Conservation (phyloP, 2,329 filamentous ascomycete genomes). For the Monosporascus ibericus region DNA sequence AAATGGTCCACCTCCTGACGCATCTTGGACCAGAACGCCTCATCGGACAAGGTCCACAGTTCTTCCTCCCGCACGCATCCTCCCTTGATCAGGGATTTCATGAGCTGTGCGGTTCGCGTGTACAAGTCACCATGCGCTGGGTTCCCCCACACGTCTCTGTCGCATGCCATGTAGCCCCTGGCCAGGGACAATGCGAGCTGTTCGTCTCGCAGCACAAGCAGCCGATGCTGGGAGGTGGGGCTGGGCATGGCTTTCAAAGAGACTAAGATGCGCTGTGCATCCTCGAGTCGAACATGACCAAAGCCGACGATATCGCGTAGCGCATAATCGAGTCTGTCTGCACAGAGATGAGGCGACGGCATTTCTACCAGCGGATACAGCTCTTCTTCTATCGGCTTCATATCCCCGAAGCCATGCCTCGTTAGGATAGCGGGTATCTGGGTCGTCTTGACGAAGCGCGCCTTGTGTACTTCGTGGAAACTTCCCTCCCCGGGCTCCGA, state of each 20-base stretch:
- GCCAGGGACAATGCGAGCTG: conserved; percentile 25
- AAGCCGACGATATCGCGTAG: conserved; percentile 30
- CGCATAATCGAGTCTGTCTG: conserved; percentile 33
- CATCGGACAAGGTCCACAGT: conserved; percentile 28
- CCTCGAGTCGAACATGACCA: conserved; percentile 22
- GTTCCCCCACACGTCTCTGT: conserved; percentile 32
- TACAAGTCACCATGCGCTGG: conserved; percentile 30
- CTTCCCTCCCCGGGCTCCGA: conserved; percentile 29
- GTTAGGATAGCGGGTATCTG: conserved; percentile 26
- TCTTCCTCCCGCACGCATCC: conserved; percentile 22
- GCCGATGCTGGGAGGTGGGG: conserved; percentile 15
- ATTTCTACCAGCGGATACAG: conserved; percentile 31
- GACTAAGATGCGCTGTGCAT: conserved; percentile 21
- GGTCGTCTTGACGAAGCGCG: conserved; percentile 27
- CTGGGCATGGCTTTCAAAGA: conserved; percentile 25
- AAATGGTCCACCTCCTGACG: conserved; percentile 12
- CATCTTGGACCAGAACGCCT: conserved; percentile 28
- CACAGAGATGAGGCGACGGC: conserved; percentile 31
- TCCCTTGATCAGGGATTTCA: conserved; percentile 13
- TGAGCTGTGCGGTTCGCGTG: conserved; percentile 26
- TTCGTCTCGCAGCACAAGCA: conserved; percentile 26
- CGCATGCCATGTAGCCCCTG: conserved; percentile 26
- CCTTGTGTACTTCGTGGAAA: conserved; percentile 34
- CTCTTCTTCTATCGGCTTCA: conserved; percentile 29
- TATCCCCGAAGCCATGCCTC: conserved; percentile 22